These are phyloP conservation scores for Fallopia convolvulus DNA, from an alignment of 148 eudicot species.

Conservation along the genomic window DNA sequence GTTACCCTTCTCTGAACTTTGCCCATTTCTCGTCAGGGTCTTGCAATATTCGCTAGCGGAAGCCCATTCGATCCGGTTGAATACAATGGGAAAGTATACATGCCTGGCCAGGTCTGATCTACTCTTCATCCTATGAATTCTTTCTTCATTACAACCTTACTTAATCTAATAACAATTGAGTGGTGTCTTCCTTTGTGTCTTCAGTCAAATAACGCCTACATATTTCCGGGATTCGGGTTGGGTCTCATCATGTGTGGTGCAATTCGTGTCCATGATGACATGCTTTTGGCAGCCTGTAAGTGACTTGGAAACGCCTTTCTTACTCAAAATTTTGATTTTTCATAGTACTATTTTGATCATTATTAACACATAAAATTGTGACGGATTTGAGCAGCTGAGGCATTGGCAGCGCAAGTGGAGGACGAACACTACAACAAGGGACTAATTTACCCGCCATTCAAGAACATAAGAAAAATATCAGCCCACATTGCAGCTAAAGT, in stretches of 20 bases:
- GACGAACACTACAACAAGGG: conserved; percentile 12
- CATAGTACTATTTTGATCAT: background rate
- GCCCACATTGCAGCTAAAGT: conserved; percentile 13
- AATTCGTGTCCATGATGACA: conserved; percentile 66
- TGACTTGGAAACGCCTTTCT: background rate
- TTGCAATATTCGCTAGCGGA: conserved; percentile 79
- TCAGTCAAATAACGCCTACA: conserved; percentile 91
- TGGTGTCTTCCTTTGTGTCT: background rate
- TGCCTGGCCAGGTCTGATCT: conserved; percentile 67
- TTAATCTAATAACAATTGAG: background rate
- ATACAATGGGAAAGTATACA: conserved; percentile 46
- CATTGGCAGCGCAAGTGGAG: conserved; percentile 11
- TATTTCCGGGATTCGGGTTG: conserved; percentile 90
- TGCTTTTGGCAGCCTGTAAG: conserved; percentile 93
- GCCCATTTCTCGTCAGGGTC: conserved; percentile 35
- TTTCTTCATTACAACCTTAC: background rate
- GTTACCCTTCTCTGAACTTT: too few relatives aligned
- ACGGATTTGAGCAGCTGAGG: conserved; percentile 4
- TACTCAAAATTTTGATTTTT: background rate
- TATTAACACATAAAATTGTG: background rate
- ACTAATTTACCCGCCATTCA: conserved; percentile 14
- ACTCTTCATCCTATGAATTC: background rate
- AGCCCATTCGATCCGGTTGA: conserved; percentile 80
- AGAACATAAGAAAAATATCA: conserved; percentile 4
- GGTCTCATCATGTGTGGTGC: conserved; percentile 90